Base-by-base conservation (phyloP, 345 rosid species). In the Acer yangbiense region DNA sequence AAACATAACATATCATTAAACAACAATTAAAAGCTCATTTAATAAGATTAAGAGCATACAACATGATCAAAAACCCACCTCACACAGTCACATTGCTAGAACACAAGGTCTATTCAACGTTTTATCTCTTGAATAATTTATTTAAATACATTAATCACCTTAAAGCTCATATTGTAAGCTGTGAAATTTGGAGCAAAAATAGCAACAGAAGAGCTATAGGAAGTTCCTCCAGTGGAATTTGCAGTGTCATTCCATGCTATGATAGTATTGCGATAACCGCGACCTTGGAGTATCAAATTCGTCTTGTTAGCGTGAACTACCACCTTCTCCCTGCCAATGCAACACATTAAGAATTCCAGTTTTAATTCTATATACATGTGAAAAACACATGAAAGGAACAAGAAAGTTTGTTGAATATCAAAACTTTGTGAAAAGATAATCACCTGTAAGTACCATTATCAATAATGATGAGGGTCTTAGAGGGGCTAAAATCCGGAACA, bases 191-290 rank as follows among this genome's bases (percentile, higher is more conserved):
- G 73, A 69, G 98, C 91, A 69, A 88, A 89, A n/a, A 95, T 76
- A 68, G 84, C 80, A 76, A 90, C 85, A 0, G 98, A 91, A 81
- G 94, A 81, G 73, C 93, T 91, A 72, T 87, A 72, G 18, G 81
- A 75, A 21, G 97, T 95, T 68, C 89, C 87, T 77, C 97, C 97
- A 0, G 90, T 73, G 10, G 98, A 93, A 79, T 90, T 88, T 0
- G 98, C 91, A 16, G 98, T 95, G 76, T 91, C 98, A n/a, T 93
- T 90, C 98, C 98, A 93, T 60, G 80, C 86, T 7, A 93, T 87
- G 23, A 83, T 84, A 39, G 97, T 93, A 78, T 82, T 88, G 52
- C 82, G 77, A 57, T 86, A 89, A 44, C 94, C 91, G 72, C 90
- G 86, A 18, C 98, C 98, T 88, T 88, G 90, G 25, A 94, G 41